Evolutionary conservation across 352 stramenopile genomes (phyloP).

Genomic region (Globisporangium perplexum): DNA sequence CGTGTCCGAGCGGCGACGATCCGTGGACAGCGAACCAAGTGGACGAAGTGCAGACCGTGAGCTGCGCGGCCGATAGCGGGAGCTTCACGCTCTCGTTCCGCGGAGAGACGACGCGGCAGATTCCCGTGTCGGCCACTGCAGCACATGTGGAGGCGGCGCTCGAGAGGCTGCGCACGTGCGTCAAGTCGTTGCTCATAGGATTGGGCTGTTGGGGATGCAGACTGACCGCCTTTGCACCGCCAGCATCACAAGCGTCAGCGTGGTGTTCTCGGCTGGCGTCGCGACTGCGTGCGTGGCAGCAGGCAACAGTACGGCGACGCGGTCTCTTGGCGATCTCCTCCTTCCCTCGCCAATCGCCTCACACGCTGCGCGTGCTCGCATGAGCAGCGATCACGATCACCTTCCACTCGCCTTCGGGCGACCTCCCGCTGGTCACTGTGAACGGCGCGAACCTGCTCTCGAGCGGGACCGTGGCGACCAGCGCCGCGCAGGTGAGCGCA

Average conservation of each 20-base stretch:
- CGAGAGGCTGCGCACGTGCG: slow-evolving; percentile 51
- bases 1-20: slow-evolving; percentile 84
- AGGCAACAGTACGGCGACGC: slow-evolving; percentile 28
- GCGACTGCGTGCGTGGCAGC: slow-evolving; percentile 29
- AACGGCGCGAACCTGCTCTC: slow-evolving; percentile 21
- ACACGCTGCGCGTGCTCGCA: not conserved
- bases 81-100: slow-evolving; percentile 78
- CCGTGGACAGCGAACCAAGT: slow-evolving; percentile 72
- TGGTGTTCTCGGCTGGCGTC: slow-evolving; percentile 30
- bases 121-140: slow-evolving; percentile 25
- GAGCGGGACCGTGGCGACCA: slow-evolving; percentile 20
- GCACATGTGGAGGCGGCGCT: slow-evolving; percentile 29
- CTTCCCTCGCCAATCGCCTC: not conserved
- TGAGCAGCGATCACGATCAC: slow-evolving; percentile 31
- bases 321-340: not conserved
- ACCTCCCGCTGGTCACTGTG: slow-evolving; percentile 44
- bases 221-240: not conserved
- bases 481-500: slow-evolving; percentile 17
- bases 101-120: slow-evolving; percentile 42
- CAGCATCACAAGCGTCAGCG: slow-evolving; percentile 46
- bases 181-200: not conserved
- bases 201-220: not conserved
- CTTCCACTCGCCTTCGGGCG: slow-evolving; percentile 62
- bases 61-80: slow-evolving; percentile 60
- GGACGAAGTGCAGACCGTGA: slow-evolving; percentile 74